Percentiles rank a stretch among this genome's conserved stretches.
phyloP scores from a whole-genome alignment of 305 asterid genomes.

The Fraxinus velutina region DNA sequence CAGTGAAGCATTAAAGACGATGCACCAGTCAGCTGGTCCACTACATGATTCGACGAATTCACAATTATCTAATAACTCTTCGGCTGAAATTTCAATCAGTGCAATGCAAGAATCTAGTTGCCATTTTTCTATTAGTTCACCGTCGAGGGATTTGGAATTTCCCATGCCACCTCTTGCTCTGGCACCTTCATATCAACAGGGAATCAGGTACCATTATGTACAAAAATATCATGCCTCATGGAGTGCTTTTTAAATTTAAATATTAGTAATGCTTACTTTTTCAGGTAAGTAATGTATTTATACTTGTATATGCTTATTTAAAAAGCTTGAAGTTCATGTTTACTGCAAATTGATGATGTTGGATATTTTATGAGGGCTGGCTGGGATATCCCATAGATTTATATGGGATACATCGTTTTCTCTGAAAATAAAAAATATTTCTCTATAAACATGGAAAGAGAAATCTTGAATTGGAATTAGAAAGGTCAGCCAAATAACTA shows the following conservation, averaged over 20 bases:
- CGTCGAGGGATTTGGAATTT: conserved; percentile 60
- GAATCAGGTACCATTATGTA: conserved; percentile 55
- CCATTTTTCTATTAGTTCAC: conserved; percentile 42
- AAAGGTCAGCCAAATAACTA: background rate
- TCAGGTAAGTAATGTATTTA: background rate
- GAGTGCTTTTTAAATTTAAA: background rate
- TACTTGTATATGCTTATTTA: background rate
- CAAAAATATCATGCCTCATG: background rate
- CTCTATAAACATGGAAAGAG: background rate
- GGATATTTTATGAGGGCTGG: background rate
- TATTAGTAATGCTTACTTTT: background rate
- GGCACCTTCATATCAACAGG: conserved; percentile 60
- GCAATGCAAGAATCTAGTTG: conserved; percentile 36
- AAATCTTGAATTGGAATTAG: background rate
- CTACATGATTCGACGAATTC: conserved; percentile 35
- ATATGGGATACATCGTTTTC: background rate
- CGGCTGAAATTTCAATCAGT: conserved; percentile 28
- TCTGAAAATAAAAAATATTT: background rate
- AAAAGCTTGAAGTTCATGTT: background rate
- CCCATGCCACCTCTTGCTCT: conserved; percentile 96
- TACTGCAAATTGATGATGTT: background rate
- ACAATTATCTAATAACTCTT: conserved; percentile 34
- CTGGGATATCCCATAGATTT: background rate
- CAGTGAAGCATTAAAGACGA: conserved; percentile 57
- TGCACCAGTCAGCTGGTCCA: conserved; percentile 42